Evolutionary conservation across 805 yeast species (phyloP), one percentile per base, ranked within the genome.

Genomic region (Yarrowia bubula): DNA sequence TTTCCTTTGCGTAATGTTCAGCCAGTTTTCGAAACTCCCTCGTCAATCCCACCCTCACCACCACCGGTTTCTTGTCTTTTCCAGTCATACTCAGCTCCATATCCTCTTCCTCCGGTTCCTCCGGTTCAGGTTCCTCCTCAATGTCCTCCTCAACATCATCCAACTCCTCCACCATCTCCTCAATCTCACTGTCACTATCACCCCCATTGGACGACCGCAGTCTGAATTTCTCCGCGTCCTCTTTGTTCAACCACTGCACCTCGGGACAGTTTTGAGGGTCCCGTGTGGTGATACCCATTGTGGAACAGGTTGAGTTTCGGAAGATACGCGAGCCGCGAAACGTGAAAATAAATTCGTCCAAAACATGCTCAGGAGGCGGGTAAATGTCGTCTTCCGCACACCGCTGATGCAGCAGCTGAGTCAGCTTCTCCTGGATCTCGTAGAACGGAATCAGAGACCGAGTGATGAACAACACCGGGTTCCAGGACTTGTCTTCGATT

Each of bases 1-100:
- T 38, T 28, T 51, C 37, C n/a, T 38, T 28, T n/a, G 60, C 60
- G 18, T 51, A 51, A 13, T 38, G 46, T n/a, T 51, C 44, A 1
- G 60, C 60, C 10, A 51, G 44, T 28, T 22, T 28, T 11, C 14
- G 4, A 14, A 51, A 51, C 35, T 51, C 44, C 11, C 60, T 18
- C 7, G 60, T 22, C 3, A 51, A 1, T 1, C 44, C 60, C 7
- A 51, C 60, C 7, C 46, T 14, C 5, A 51, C 60, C 4, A 44
- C n/a, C 14, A 51, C 35, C 4, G 32, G 22, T 18, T 38, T 51
- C 15, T 51, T 38, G 22, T 51, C 60, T 14, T 38, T 51, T 14
- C 60, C 60, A n/a, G 46, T 13, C 60, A 51, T 51, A n/a, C 22
- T 38, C 15, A 51, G 46, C 15, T 38, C 46, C 18, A 51, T n/a